A percentile compares a stretch with the other conserved stretches of the same genome.
Evolutionary conservation across 495 filamentous ascomycete species (phyloP).

Genomic region (Cercophora samala): DNA sequence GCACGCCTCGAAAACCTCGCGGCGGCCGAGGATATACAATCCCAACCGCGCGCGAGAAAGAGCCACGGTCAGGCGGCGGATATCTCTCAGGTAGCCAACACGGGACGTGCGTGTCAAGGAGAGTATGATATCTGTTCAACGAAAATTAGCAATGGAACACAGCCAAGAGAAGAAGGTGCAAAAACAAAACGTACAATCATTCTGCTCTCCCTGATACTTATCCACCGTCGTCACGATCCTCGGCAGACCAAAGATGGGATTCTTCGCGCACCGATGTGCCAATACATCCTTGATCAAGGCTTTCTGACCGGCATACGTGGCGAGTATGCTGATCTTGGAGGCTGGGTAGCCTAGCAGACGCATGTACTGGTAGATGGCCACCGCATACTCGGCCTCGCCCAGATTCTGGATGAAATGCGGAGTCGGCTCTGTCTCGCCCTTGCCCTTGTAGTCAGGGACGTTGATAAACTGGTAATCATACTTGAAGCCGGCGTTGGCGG

Average conservation of each 20-base stretch:
- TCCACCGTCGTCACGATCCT: slow-evolving; percentile 92
- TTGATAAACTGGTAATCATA: slow-evolving; percentile 98
- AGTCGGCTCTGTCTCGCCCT: slow-evolving; percentile 84
- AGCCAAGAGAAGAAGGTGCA: not conserved
- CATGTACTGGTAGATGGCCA: slow-evolving; percentile 97
- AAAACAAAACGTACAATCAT: slow-evolving; percentile 72
- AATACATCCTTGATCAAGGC: slow-evolving; percentile 89
- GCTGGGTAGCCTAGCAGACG: slow-evolving; percentile 94
- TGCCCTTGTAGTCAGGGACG: slow-evolving; percentile 88
- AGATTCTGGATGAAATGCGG: slow-evolving; percentile 97
- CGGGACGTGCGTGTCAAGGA: slow-evolving; percentile 83
- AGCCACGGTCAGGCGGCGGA: slow-evolving; percentile 93
- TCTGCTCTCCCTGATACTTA: slow-evolving; percentile 98
- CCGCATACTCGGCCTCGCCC: slow-evolving; percentile 94
- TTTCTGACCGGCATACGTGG: slow-evolving; percentile 92
- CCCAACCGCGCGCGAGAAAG: slow-evolving; percentile 90
- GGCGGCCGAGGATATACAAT: slow-evolving; percentile 88
- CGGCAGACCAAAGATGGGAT: slow-evolving; percentile 83
- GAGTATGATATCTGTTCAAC: slow-evolving; percentile 74
- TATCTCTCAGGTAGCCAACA: slow-evolving; percentile 90
- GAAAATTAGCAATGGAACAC: slow-evolving; percentile 5
- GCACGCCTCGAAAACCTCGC: slow-evolving; percentile 83
- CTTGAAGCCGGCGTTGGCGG: slow-evolving; percentile 85
- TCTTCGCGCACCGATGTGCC: slow-evolving; percentile 76
- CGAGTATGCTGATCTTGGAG: slow-evolving; percentile 81